Percentiles rank a stretch among this genome's conserved stretches.
phyloP scores from a whole-genome alignment of 495 filamentous ascomycete species.

The Lophium mytilinum region DNA sequence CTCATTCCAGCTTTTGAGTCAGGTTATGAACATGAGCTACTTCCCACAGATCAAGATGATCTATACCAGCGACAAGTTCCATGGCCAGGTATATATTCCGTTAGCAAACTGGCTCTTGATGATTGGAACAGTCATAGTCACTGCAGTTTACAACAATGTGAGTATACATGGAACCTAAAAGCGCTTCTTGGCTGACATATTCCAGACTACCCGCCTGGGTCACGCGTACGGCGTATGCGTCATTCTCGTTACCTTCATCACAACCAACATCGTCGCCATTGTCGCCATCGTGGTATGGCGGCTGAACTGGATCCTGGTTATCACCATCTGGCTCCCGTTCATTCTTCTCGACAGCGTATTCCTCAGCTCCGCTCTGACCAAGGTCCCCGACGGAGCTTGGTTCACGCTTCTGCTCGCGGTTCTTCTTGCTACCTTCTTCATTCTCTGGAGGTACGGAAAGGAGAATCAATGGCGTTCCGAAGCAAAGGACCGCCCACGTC shows the following conservation, averaged over 20 bases:
- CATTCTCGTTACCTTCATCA: slow-evolving; percentile 66
- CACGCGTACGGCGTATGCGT: slow-evolving; percentile 56
- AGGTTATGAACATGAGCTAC: slow-evolving; percentile 65
- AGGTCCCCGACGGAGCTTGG: slow-evolving; percentile 64
- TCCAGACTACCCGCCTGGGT: slow-evolving; percentile 38
- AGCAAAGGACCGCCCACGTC: slow-evolving; percentile 45
- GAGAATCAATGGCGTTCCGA: slow-evolving; percentile 63
- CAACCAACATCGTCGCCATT: slow-evolving; percentile 57
- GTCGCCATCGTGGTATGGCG: slow-evolving; percentile 61
- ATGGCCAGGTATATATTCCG: slow-evolving; percentile 64
- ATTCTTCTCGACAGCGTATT: slow-evolving; percentile 54
- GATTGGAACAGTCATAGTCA: slow-evolving; percentile 59
- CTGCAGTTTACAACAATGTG: slow-evolving; percentile 57
- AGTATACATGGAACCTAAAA: neutral
- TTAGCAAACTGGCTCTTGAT: slow-evolving; percentile 64
- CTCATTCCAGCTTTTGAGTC: slow-evolving; percentile 58
- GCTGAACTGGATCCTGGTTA: slow-evolving; percentile 45
- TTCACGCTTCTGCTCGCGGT: slow-evolving; percentile 58
- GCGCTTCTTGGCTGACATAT: neutral
- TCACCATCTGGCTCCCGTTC: slow-evolving; percentile 52
- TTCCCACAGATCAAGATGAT: slow-evolving; percentile 62
- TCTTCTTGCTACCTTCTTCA: slow-evolving; percentile 48
- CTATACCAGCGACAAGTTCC: slow-evolving; percentile 55
- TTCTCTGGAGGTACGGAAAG: slow-evolving; percentile 67
- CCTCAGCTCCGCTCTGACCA: slow-evolving; percentile 55